Evolutionary conservation across 495 filamentous ascomycete species (phyloP), one percentile per base, ranked within the genome.

Genomic region (Trichoderma asperelloides): DNA sequence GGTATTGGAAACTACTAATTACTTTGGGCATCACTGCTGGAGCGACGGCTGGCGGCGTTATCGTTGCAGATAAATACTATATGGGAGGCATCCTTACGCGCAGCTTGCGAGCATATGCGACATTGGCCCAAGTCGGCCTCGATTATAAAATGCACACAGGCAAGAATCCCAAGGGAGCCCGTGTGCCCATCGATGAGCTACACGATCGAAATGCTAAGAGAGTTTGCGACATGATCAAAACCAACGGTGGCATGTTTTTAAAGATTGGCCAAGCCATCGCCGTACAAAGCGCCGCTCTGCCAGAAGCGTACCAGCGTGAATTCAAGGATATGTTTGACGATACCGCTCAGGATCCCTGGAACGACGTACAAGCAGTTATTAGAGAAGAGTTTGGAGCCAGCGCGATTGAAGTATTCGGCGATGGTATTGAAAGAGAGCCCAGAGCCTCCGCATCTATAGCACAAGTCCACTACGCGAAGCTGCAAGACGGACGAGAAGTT

Each of bases 211-310:
- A 87, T 72, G 95, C 95, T 2, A 85, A 92, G 78, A 83, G 91
- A 6, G 73, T 97, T 41, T 93, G 89, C 67, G 81, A 91, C 45
- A 79, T 98, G 51, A 81, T 97, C 72, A 82, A 89, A 21, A 77
- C 81, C 37, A 98, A 98, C 83, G 95, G 95, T 65, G 95, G 95
- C 0, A 77, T 98, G 6, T 98, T 97, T 74, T 82, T 97, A 72
- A 98, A 98, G 81, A 97, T 98, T 66, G 95, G 95, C 2, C 95
- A 98, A 81, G 95, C 95, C 8, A 93, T 98, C 67, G 95, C 94
- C 30, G 97, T 97, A 93, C 95, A 98, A 80, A 92, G 89, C 65
- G 94, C 93, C 2, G 87, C 97, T 49, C 76, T 98, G 63, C 95
- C 95, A 12, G 90, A 91, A 6, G 91, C 96, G 75, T 97, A 97